Base-by-base conservation (phyloP, 805 yeast genomes). In the Hagleromyces aurorensis region DNA sequence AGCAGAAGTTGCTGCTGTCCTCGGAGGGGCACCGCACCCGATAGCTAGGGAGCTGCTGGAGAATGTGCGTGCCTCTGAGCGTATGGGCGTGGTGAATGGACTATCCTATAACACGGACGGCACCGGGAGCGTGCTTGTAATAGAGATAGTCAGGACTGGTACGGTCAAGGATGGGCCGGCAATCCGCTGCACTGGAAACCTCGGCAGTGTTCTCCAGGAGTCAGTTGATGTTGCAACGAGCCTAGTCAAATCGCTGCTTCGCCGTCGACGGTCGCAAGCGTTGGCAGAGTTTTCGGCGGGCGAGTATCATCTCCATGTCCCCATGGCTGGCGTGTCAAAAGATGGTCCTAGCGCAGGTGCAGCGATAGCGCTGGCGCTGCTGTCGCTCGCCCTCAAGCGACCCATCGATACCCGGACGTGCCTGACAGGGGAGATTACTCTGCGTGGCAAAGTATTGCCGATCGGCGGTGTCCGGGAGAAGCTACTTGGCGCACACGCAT, bases 81-180 rank as follows among this genome's bases (percentile, higher is more conserved):
- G 61, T 6, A 65, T 69, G 38, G 94, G 96, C 2, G 69, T 84
- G 6, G 96, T 84, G 7, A 83, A 84, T 50, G 96, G 96, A 0
- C 61, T 86, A 36, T 83, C 94, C 2, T 86, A 85, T 55, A 84
- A 81, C 59, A 74, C 85, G 3, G 82, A 79, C 44, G 96, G 96
- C 1, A 74, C 80, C 4, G 96, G 96, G 0, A 78, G 89, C 1
- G 74, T 82, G 2, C 61, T 86, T 29, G 71, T 78, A 10, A 81
- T 86, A 52, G 95, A 86, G 50, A 73, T 85, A 44, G 71, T 82
- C 21, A 74, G 78, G 10, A 70, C 79, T 40, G 79, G 78, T 11
- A 44, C 56, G 5, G 54, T 50, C 8, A 41, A 50, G 5, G 64
- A 15, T 35, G 55, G 43, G 38, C 67, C 43, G 44, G 62, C 33